Percentiles rank a stretch among this genome's conserved stretches.
These are phyloP conservation scores for Rhododendron vialii DNA, from an alignment of 148 eudicot species.

Conservation along the genomic window DNA sequence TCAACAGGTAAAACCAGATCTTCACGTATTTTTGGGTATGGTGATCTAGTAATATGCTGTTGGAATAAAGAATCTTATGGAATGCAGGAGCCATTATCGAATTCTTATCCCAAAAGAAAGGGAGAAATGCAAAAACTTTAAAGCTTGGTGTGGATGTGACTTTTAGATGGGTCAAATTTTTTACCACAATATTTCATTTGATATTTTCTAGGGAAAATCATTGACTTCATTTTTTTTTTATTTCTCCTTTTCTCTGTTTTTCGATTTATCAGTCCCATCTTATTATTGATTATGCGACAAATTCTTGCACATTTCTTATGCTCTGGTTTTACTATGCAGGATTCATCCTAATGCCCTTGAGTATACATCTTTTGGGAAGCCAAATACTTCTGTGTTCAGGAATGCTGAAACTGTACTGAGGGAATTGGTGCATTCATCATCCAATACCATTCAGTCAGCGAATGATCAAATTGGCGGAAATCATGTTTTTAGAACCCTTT, in stretches of 20 bases:
- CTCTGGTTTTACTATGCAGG: conserved; percentile 40
- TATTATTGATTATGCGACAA: neutral
- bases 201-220: neutral
- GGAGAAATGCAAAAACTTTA: neutral
- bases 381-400: conserved; percentile 68
- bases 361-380: conserved; percentile 84
- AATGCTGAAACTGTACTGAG: conserved; percentile 62
- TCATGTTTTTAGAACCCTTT: conserved; percentile 55
- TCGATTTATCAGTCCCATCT: neutral
- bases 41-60: neutral
- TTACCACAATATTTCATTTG: neutral
- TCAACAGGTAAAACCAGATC: conserved; percentile 55
- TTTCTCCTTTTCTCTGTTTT: neutral
- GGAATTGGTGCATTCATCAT: conserved; percentile 21
- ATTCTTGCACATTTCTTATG: neutral
- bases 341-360: conserved; percentile 69
- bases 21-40: neutral
- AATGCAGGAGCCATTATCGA: neutral
- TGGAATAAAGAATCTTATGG: neutral
- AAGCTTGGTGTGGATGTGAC: neutral
- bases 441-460: conserved; percentile 1
- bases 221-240: neutral
- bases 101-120: neutral
- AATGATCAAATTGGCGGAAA: conserved; percentile 20
- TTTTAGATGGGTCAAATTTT: neutral